Conservation (phyloP, 108 stramenopile species). For the Nannochloropsis salina region DNA sequence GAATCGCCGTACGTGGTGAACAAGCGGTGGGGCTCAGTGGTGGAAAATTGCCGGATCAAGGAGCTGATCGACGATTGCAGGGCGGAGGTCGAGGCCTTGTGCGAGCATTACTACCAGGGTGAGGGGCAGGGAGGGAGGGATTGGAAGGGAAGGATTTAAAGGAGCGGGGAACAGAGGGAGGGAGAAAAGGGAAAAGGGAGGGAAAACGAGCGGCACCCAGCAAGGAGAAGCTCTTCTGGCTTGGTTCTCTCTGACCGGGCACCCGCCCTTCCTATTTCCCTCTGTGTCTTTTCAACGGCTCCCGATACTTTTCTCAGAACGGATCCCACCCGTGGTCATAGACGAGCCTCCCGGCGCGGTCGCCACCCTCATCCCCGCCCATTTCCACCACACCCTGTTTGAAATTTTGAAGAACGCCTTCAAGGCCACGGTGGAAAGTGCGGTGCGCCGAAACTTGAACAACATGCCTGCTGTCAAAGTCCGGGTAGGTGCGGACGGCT, state of each 20-base stretch:
- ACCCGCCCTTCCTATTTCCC: not conserved
- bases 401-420: slow-evolving; percentile 43
- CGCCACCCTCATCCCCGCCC: slow-evolving; percentile 25
- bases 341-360: not conserved
- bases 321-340: not conserved
- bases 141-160: too few species aligned
- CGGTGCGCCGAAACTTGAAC: not conserved
- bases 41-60: slow-evolving; percentile 20
- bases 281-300: not conserved
- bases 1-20: not conserved
- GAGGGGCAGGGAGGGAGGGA: too few species aligned
- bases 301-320: not conserved
- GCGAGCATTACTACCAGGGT: slow-evolving; percentile 20
- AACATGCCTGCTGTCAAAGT: not conserved
- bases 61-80: not conserved
- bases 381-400: slow-evolving; percentile 45
- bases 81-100: not conserved
- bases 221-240: not conserved
- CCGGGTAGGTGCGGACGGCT: not conserved
- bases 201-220: too few species aligned
- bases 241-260: not conserved
- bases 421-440: slow-evolving; percentile 22
- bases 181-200: too few species aligned
- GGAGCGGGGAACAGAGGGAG: too few species aligned
- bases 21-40: not conserved